Conservation (phyloP, 768 basidiomycete genomes). For the Clathrus columnatus region DNA sequence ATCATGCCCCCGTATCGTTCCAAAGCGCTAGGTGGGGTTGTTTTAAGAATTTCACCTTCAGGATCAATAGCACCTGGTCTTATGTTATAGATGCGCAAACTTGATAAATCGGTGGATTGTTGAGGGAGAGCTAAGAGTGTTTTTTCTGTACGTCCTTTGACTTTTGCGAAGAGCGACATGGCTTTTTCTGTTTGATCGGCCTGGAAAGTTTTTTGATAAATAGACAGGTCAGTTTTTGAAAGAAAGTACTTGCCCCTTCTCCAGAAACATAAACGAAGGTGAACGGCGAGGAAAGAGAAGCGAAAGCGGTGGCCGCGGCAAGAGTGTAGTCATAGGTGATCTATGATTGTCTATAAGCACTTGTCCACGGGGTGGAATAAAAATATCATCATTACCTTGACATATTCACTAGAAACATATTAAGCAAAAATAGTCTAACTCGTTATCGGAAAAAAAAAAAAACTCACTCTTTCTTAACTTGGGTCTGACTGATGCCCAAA, state of each 20-base stretch:
- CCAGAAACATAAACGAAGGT: conserved; percentile 26
- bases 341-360: conserved; percentile 8
- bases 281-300: conserved; percentile 4
- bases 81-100: conserved; percentile 18
- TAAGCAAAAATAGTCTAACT: background rate
- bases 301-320: conserved; percentile 21
- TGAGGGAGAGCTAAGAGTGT: conserved; percentile 15
- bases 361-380: background rate
- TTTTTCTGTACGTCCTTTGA: conserved; percentile 22
- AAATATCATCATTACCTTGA: conserved; percentile 1
- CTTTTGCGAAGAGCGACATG: conserved; percentile 16
- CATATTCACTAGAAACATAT: conserved; percentile 1
- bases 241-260: conserved; percentile 15
- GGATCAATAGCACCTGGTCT: conserved; percentile 18
- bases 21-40: background rate
- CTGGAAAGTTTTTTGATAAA: conserved; percentile 3
- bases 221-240: background rate
- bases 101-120: background rate
- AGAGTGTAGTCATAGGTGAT: conserved; percentile 23
- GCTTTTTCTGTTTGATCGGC: conserved; percentile 21
- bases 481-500: conserved; percentile 22
- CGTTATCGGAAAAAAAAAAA: background rate
- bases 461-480: conserved; percentile 21
- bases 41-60: background rate
- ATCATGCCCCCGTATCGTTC: background rate